Conservation (phyloP, 1,284 basidiomycete species). For the Uromyces viciae-fabae region DNA sequence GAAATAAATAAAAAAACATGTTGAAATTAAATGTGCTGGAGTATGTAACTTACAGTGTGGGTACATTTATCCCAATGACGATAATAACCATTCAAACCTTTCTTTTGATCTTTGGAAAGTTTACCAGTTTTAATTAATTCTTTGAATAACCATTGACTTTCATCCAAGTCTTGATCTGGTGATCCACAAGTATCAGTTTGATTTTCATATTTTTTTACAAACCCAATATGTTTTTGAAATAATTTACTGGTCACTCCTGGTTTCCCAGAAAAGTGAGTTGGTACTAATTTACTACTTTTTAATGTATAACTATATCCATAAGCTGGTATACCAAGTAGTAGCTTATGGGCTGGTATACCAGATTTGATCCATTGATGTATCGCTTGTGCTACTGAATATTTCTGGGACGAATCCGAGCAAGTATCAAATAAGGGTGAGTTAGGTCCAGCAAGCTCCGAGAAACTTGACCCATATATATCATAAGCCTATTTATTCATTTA, state of each 20-base stretch:
- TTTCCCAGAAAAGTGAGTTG: conserved; percentile 17
- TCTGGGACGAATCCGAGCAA: conserved; percentile 22
- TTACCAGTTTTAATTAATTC: conserved; percentile 28
- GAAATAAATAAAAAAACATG: background rate
- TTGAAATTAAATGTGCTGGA: background rate
- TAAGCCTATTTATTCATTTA: conserved; percentile 21
- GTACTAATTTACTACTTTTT: background rate
- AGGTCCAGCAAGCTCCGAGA: conserved; percentile 25
- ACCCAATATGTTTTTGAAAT: conserved; percentile 7
- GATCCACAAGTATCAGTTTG: conserved; percentile 19
- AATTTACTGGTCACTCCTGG: conserved; percentile 1
- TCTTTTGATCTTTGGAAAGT: conserved; percentile 23
- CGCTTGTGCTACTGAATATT: conserved; percentile 33
- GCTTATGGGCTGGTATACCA: conserved; percentile 12
- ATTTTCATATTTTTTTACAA: no score
- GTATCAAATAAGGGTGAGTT: conserved; percentile 29
- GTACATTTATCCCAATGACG: conserved; percentile 34
- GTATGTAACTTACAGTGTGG: conserved; percentile 26
- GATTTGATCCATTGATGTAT: conserved; percentile 31
- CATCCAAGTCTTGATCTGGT: conserved; percentile 9
- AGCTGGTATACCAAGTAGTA: conserved; percentile 34
- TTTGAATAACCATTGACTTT: conserved; percentile 34
- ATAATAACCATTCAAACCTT: conserved; percentile 28
- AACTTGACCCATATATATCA: conserved; percentile 25
- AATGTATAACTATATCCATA: conserved; percentile 37